Percentiles rank a stretch among this genome's conserved stretches.
Conservation (phyloP, 208 protist species). For the Crithidia brevicula region DNA sequence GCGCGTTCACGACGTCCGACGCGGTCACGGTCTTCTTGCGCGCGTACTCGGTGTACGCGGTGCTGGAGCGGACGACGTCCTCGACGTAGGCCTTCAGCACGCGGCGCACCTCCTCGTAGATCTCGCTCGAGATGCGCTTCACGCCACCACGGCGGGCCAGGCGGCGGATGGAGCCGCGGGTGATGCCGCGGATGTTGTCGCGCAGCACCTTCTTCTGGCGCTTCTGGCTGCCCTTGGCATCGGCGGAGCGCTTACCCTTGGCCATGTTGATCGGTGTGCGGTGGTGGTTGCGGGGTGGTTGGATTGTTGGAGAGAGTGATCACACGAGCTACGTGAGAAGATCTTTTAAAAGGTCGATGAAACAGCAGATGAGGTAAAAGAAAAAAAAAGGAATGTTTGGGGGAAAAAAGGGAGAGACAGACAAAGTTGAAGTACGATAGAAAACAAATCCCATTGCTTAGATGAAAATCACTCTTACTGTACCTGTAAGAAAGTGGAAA, state of each 20-base stretch:
- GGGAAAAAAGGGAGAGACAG: too few relatives aligned
- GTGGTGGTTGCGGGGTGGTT: too few relatives aligned
- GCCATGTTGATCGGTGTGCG: too few relatives aligned
- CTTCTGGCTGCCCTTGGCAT: slow-evolving; percentile 78
- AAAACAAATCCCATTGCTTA: too few relatives aligned
- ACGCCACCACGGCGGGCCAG: slow-evolving; percentile 92
- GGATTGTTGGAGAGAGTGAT: not conserved
- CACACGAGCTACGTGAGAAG: not conserved
- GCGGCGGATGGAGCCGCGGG: slow-evolving; percentile 87
- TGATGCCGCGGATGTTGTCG: slow-evolving; percentile 90
- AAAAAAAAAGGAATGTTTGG: too few relatives aligned
- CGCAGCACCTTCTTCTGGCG: slow-evolving; percentile 87
- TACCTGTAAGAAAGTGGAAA: too few relatives aligned
- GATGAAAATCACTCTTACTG: too few relatives aligned
- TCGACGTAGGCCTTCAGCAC: slow-evolving; percentile 89
- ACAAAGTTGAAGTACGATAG: too few relatives aligned
- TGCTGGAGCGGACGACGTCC: slow-evolving; percentile 79
- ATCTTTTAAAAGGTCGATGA: too few relatives aligned
- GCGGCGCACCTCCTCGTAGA: slow-evolving; percentile 73
- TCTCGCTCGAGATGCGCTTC: slow-evolving; percentile 85
- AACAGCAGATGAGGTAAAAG: too few relatives aligned
- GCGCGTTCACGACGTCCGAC: slow-evolving; percentile 86
- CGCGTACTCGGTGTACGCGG: slow-evolving; percentile 89
- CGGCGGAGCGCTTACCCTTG: slow-evolving; percentile 77
- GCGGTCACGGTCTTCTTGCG: slow-evolving; percentile 87